Base-by-base conservation (phyloP, 148 eudicot genomes). In the Chenopodium berlandieri region DNA sequence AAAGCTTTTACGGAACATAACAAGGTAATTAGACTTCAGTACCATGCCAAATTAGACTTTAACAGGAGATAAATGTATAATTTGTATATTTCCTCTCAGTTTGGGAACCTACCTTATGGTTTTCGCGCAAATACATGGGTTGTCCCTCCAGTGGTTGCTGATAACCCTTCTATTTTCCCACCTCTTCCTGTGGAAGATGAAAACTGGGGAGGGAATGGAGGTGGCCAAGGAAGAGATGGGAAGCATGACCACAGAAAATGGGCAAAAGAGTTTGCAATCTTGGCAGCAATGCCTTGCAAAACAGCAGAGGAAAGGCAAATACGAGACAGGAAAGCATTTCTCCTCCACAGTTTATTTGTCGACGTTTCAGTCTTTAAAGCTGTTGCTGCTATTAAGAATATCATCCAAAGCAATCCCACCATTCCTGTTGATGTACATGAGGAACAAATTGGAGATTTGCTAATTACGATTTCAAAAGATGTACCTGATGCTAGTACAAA, bases 41-140 rank as follows among this genome's bases (percentile, higher is more conserved):
- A 75, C 75, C 63, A 66, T 77, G 75, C 66, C 75, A 48, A 63
- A 44, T 14, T 58, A 66, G 34, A 65, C 32, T 40, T 44, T 25
- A 14, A 20, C 22, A 62, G 8, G 69, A 80, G 79, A 76, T 66
- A 9, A 30, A 62, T 66, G 66, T 78, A 50, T 75, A 52, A 76
- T 68, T 37, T 47, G 44, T 68, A 10, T 85, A 1, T 84, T 77
- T 31, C 81, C 50, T 87, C 88, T 79, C 91, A 94, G 98, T 94
- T 94, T 90, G 98, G 97, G 22, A 94, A 94, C 87, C 93, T 94
- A 76, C 98, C 98, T 69, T 93, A 94, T 80, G 97, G 98, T 79
- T 94, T 92, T 82, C 94, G 97, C 67, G 92, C 97, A 81, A 94
- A 94, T 82, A 94, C 98, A 52, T 94, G 97, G 97, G 92, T 91